phyloP scores from a whole-genome alignment of 176 grass and related monocot species.

The Oryza coarctata region DNA sequence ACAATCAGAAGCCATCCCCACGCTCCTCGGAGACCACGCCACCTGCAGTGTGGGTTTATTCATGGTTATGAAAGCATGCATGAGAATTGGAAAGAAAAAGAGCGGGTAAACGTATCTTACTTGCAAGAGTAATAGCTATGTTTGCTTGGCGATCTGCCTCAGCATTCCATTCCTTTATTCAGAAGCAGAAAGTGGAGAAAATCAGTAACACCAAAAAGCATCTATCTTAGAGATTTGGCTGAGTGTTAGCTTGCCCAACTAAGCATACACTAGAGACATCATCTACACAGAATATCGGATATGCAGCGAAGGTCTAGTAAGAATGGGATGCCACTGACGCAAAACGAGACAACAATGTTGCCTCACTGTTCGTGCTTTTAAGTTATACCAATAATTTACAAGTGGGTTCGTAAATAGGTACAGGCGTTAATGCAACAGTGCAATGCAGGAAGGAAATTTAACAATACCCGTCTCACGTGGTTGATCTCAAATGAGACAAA shows the following conservation, averaged over 20 bases:
- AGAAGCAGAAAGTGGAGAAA: conserved; percentile 22
- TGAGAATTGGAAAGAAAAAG: neutral
- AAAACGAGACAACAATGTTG: neutral
- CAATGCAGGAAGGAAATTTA: neutral
- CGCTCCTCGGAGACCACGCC: conserved; percentile 46
- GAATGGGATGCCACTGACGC: neutral
- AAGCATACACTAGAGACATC: neutral
- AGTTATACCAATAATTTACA: too few relatives aligned
- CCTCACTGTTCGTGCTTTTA: neutral
- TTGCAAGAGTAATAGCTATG: conserved; percentile 41
- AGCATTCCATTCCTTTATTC: conserved; percentile 56
- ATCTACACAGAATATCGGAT: neutral
- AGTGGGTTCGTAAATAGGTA: too few relatives aligned
- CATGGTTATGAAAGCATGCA: conserved; percentile 1
- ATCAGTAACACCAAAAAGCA: conserved; percentile 11
- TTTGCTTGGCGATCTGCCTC: conserved; percentile 73
- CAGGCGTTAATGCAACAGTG: neutral
- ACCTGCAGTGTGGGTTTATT: conserved; percentile 27
- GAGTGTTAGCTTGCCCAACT: neutral
- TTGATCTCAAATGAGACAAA: conserved; percentile 53
- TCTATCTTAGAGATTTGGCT: neutral
- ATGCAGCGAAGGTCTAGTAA: neutral
- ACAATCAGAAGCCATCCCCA: conserved; percentile 41
- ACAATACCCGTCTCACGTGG: conserved; percentile 52
- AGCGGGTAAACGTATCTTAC: conserved; percentile 20